Percentiles rank a stretch among this genome's conserved stretches.
Evolutionary conservation across 75 land plant species (phyloP).

Genomic region (Ceratopteris richardii): DNA sequence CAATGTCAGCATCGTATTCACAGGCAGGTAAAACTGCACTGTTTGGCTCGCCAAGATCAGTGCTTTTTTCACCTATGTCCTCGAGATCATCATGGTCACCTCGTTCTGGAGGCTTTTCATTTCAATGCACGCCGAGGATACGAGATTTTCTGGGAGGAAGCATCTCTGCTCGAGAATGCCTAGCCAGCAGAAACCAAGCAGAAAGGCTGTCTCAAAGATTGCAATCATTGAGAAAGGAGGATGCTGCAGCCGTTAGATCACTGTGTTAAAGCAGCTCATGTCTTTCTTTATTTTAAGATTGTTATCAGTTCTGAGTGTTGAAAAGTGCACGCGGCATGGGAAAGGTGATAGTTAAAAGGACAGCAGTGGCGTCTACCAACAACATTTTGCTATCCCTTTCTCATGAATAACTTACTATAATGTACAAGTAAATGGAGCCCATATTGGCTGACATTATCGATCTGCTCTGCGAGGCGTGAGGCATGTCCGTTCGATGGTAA

Average conservation of each 20-base stretch:
- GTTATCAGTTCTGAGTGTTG: no score
- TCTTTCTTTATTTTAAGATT: neutral
- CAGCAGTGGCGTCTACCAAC: no score
- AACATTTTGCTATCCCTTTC: no score
- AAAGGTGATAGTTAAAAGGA: no score
- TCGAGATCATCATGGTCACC: constrained; percentile 1
- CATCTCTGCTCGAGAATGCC: constrained; percentile 8
- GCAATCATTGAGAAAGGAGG: neutral
- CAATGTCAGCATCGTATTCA: neutral
- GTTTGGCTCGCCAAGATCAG: neutral
- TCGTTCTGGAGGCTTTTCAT: neutral
- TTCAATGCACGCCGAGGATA: neutral
- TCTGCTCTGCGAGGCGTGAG: no score
- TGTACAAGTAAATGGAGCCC: no score
- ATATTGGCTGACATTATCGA: no score
- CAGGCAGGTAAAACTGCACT: neutral
- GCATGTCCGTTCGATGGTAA: no score
- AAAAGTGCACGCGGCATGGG: no score
- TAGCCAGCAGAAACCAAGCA: neutral
- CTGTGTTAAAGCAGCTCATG: neutral
- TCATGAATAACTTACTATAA: no score
- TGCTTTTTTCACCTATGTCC: neutral
- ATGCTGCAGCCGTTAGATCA: constrained; percentile 2
- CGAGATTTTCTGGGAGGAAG: neutral
- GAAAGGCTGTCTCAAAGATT: neutral